Conservation (phyloP, 78 protist species). For the Emiliania huxleyi region DNA sequence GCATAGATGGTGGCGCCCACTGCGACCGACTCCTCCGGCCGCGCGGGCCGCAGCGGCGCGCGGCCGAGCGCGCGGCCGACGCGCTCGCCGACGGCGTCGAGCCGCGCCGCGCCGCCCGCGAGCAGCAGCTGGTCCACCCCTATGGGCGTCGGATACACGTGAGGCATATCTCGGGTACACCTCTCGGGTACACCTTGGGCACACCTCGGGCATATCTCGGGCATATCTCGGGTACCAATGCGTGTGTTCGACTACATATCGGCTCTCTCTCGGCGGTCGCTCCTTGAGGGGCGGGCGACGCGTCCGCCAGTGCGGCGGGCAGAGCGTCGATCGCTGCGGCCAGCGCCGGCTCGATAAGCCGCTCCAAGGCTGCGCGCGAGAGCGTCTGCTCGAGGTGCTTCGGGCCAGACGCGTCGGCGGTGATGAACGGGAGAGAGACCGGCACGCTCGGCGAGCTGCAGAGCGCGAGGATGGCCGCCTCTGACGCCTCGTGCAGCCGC, state of each 20-base stretch:
- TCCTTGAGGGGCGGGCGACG: background rate
- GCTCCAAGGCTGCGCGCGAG: background rate
- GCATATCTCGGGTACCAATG: too few relatives aligned
- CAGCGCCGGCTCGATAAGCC: background rate
- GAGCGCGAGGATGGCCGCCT: background rate
- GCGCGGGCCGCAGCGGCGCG: background rate
- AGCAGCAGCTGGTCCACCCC: background rate
- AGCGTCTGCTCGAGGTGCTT: constrained; percentile 84
- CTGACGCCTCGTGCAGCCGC: background rate
- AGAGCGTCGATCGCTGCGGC: too few relatives aligned
- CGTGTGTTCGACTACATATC: too few relatives aligned
- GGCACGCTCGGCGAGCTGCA: background rate
- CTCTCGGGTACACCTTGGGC: too few relatives aligned
- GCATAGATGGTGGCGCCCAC: background rate
- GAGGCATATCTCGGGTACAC: too few relatives aligned
- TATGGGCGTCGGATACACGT: too few relatives aligned
- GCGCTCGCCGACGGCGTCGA: background rate
- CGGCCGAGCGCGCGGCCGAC: background rate
- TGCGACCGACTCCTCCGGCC: background rate
- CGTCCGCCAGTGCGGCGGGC: background rate
- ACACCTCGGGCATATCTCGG: too few relatives aligned
- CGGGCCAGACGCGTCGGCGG: constrained; percentile 94
- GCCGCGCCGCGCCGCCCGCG: background rate
- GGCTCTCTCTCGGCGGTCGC: too few relatives aligned
- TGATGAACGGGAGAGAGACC: constrained; percentile 97